Conservation (phyloP, 495 filamentous ascomycete genomes). For the Collariella sp. region DNA sequence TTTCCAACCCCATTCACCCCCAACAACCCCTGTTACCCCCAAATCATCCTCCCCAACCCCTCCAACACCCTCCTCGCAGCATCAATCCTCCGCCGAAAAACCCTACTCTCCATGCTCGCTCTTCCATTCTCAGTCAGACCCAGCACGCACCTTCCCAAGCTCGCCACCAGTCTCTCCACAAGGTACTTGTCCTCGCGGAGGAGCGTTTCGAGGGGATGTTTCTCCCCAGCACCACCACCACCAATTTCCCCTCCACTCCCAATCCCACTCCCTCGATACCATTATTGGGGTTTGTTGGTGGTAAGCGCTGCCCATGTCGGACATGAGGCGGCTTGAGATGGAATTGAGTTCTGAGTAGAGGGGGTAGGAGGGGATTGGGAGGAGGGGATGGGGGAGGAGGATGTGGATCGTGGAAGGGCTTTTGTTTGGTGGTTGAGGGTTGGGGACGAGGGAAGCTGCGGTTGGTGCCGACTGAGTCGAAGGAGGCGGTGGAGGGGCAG, state of each 20-base stretch:
- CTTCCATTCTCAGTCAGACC: slow-evolving; percentile 55
- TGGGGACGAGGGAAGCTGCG: slow-evolving; percentile 48
- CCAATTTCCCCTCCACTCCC: slow-evolving; percentile 1
- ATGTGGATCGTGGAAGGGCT: too few relatives aligned
- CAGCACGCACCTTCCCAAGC: slow-evolving; percentile 60
- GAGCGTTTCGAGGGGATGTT: slow-evolving; percentile 40
- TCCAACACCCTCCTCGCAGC: slow-evolving; percentile 63
- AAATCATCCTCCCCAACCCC: slow-evolving; percentile 27
- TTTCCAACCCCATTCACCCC: not conserved
- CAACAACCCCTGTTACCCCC: not conserved
- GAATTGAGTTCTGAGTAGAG: slow-evolving; percentile 33
- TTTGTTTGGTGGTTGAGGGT: slow-evolving; percentile 21
- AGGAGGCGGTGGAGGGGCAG: slow-evolving; percentile 43
- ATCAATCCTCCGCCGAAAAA: slow-evolving; percentile 62
- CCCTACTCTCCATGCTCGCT: slow-evolving; percentile 50
- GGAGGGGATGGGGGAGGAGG: too few relatives aligned
- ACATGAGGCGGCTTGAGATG: slow-evolving; percentile 34
- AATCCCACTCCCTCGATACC: slow-evolving; percentile 16
- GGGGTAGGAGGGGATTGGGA: slow-evolving; percentile 18
- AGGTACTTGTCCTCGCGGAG: slow-evolving; percentile 63
- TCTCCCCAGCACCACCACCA: slow-evolving; percentile 10
- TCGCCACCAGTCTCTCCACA: slow-evolving; percentile 67
- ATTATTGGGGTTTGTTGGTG: slow-evolving; percentile 17
- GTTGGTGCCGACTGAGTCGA: slow-evolving; percentile 41
- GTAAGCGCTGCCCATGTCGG: slow-evolving; percentile 30